Base-by-base conservation (phyloP, 2,329 filamentous ascomycete species). In the Chaetomiaceae sp. region DNA sequence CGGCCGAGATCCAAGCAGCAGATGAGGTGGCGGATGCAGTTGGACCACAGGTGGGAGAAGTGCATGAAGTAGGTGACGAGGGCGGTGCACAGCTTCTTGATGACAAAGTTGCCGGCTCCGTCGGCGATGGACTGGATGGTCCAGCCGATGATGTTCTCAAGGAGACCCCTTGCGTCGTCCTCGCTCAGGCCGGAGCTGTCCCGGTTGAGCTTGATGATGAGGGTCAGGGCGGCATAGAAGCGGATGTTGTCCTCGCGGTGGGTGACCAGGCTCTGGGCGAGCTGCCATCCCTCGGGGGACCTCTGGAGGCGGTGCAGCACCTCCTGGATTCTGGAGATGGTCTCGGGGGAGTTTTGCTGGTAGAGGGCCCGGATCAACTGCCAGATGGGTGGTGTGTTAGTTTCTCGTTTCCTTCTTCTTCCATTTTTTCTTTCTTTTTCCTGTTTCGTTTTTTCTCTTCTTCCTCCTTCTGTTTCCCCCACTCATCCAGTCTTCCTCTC, bases 121-220 rank as follows among this genome's bases (percentile, higher is more conserved):
- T 75, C 72, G 10, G 68, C 65, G 10, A 83, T 65, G 9, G 79
- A 77, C 25, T 70, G 68, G 20, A 84, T 69, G 37, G 87, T 74
- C 82, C 84, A 87, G 33, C 70, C 71, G 35, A 87, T 70, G 25
- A 89, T 72, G 44, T 78, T 78, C 44, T 77, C 67, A 7, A 87
- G 72, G 12, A 89, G 72, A 55, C 78, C 75, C 51, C 73, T 68
- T 3, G 82, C 77, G 60, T 84, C 78, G 13, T 77, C 73, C 37
- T 79, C 74, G 43, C 74, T 73, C 35, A 88, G 68, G 14, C 74
- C 73, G 49, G 70, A 66, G 59, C 84, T 89, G 64, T 93, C 89
- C n/a, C 85, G 86, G 65, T 97, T 96, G 52, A 97, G 81, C 70
- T 97, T 99, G 61, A 97, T 83, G 44, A 89, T 95, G 58, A 96